Evolutionary conservation across 2,329 filamentous ascomycete species (phyloP), one percentile per base, ranked within the genome.

Genomic region (Stagonosporopsis vannaccii): DNA sequence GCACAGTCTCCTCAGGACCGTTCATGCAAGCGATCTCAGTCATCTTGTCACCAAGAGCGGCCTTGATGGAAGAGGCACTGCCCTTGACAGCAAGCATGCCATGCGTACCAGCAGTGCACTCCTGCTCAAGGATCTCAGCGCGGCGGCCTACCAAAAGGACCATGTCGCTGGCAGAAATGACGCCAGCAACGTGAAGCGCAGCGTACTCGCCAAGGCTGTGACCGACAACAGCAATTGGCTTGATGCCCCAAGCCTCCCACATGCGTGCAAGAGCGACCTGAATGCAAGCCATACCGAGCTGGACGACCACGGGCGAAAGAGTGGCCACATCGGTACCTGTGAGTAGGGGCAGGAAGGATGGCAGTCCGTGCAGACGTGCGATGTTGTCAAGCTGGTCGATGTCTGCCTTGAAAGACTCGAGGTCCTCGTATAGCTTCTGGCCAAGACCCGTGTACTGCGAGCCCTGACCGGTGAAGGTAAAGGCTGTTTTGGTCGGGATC

Each of bases 171-270:
- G 85, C 86, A 17, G 88, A 90, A 26, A 91, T 79, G 15, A 91
- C 88, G 45, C 88, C 89, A 49, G 89, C 87, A 36, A 87, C 82
- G 66, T 90, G 83, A 11, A 92, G 83, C 36, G 89, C 89, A 33
- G 89, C 88, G 66, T 91, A 91, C 73, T 92, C 89, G 49, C 89
- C 89, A 25, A 92, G 78, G 64, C 87, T 90, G 74, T 83, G 81
- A 33, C 81, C 81, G 59, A 82, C 79, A 54, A 83, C 83, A 15
- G 82, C 80, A 7, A 73, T 75, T 67, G 83, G 81, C 60, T 85
- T 77, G 71, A 87, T 71, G 45, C 80, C 81, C 80, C 79, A 82
- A n/a, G 79, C 76, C 40, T 75, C 74, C 81, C 81, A 83, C 80
- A 82, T 82, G 66, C 79, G 79, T 28, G 81, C 78, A 51, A 83